A percentile compares a stretch with the other conserved stretches of the same genome.
Evolutionary conservation across 192 early-diverging fungal genomes (phyloP).

Genomic region (Coemansia sp.): DNA sequence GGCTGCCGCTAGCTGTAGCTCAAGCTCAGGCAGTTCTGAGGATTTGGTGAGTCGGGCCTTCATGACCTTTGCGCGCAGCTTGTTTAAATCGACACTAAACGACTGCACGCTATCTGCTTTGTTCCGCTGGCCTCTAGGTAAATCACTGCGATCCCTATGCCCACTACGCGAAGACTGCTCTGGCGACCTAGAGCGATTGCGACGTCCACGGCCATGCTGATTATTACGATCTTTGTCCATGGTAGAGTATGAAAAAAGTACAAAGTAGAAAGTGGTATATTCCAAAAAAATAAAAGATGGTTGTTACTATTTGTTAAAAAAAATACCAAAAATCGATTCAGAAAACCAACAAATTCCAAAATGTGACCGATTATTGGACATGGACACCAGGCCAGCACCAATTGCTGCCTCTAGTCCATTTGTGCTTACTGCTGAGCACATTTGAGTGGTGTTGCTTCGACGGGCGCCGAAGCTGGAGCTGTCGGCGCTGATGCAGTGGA

Average conservation of each 20-base stretch:
- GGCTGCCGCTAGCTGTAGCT: constrained; percentile 74
- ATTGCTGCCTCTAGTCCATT: too few relatives aligned
- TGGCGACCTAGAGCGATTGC: constrained; percentile 9
- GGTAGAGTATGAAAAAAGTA: neutral
- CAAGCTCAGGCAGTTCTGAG: constrained; percentile 65
- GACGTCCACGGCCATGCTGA: constrained; percentile 1
- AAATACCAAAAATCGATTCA: neutral
- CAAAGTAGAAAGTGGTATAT: neutral
- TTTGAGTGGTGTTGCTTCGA: too few relatives aligned
- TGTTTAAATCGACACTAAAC: constrained; percentile 73
- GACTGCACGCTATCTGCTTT: constrained; percentile 9
- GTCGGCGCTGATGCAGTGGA: neutral
- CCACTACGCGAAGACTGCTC: neutral
- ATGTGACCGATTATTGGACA: neutral
- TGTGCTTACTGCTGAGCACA: too few relatives aligned
- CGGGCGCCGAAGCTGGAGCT: too few relatives aligned
- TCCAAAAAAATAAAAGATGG: neutral
- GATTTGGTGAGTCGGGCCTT: constrained; percentile 77
- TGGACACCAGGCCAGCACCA: too few relatives aligned
- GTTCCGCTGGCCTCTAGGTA: neutral
- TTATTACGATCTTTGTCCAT: neutral
- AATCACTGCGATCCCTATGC: neutral
- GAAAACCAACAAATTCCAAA: neutral
- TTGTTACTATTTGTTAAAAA: neutral
- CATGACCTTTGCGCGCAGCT: constrained; percentile 77